Percentiles rank a stretch among this genome's conserved stretches.
These are phyloP conservation scores for Irpex sp. DNA, from an alignment of 1,284 basidiomycete species.

Conservation along the genomic window DNA sequence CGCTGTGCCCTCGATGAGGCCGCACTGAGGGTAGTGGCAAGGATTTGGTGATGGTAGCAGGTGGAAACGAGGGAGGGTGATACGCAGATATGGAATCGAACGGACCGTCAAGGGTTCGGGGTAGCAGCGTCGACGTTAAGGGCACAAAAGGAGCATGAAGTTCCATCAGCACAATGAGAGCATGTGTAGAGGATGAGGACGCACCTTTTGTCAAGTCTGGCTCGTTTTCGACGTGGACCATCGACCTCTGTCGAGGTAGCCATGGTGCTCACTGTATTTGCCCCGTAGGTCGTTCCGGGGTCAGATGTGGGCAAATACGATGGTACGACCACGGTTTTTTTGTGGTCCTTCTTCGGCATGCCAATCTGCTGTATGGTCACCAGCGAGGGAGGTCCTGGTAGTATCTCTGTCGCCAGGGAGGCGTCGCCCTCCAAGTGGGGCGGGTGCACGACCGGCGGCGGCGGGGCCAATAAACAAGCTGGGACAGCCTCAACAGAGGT, in stretches of 20 bases:
- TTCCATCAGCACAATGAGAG: conserved; percentile 12
- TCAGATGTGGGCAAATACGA: conserved; percentile 78
- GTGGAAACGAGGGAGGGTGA: conserved; percentile 3
- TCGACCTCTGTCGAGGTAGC: conserved; percentile 58
- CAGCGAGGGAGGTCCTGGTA: conserved; percentile 75
- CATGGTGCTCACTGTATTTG: conserved; percentile 45
- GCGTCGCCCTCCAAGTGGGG: conserved; percentile 76
- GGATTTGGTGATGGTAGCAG: conserved; percentile 11
- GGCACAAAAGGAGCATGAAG: conserved; percentile 16
- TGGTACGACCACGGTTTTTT: conserved; percentile 58
- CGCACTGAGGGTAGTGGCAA: conserved; percentile 33
- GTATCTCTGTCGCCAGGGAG: conserved; percentile 75
- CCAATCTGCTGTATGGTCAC: conserved; percentile 59
- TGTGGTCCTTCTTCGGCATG: conserved; percentile 67
- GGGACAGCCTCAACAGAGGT: conserved; percentile 65
- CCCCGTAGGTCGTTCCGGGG: conserved; percentile 80
- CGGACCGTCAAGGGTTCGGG: conserved; percentile 13
- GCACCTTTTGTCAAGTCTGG: conserved; percentile 68
- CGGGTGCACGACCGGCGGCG: conserved; percentile 61
- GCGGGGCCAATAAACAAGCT: conserved; percentile 63
- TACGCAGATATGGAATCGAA: conserved; percentile 3
- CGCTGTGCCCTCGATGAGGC: conserved; percentile 68
- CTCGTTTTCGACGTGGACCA: conserved; percentile 66
- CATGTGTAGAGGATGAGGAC: conserved; percentile 26
- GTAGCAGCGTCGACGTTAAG: conserved; percentile 8